Evolutionary conservation across 257 asterid genomes (phyloP).

Genomic region (Craterostigma plantagineum): DNA sequence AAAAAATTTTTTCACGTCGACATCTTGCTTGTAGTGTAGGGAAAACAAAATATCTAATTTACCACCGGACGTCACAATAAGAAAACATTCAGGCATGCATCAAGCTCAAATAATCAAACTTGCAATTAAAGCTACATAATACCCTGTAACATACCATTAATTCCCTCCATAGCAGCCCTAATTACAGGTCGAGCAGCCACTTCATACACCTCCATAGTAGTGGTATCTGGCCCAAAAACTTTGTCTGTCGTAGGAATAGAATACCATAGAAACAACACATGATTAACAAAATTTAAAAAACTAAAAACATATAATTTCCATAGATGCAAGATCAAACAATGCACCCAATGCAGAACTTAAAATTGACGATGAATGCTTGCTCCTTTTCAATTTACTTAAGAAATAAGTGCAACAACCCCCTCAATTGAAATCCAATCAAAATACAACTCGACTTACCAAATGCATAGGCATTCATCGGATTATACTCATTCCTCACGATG

Average conservation of each 20-base stretch:
- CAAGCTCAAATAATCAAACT: background rate
- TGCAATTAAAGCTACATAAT: slow-evolving; percentile 2
- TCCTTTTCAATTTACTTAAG: background rate
- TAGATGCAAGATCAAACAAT: background rate
- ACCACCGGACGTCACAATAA: too few species aligned
- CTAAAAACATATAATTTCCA: background rate
- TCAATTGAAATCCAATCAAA: slow-evolving; percentile 8
- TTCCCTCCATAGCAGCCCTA: slow-evolving; percentile 95
- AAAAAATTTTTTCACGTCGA: slow-evolving; percentile 4
- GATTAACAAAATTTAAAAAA: slow-evolving; percentile 4
- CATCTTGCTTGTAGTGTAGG: too few species aligned
- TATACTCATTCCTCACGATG: slow-evolving; percentile 74
- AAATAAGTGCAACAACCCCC: background rate
- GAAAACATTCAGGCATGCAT: too few species aligned
- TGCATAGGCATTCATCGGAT: slow-evolving; percentile 76
- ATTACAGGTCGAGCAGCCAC: slow-evolving; percentile 94
- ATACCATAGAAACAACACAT: slow-evolving; percentile 4
- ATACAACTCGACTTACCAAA: slow-evolving; percentile 39
- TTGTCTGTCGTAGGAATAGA: slow-evolving; percentile 32
- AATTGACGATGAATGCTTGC: too few species aligned
- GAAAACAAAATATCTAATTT: too few species aligned
- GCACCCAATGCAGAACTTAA: too few species aligned
- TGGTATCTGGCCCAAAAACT: slow-evolving; percentile 70
- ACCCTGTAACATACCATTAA: slow-evolving; percentile 50
- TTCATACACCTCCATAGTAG: slow-evolving; percentile 79